A percentile compares a stretch with the other conserved stretches of the same genome.
These are phyloP conservation scores for Macrophomina pseudophaseolina DNA, from an alignment of 2,329 filamentous ascomycete genomes.

Conservation along the genomic window DNA sequence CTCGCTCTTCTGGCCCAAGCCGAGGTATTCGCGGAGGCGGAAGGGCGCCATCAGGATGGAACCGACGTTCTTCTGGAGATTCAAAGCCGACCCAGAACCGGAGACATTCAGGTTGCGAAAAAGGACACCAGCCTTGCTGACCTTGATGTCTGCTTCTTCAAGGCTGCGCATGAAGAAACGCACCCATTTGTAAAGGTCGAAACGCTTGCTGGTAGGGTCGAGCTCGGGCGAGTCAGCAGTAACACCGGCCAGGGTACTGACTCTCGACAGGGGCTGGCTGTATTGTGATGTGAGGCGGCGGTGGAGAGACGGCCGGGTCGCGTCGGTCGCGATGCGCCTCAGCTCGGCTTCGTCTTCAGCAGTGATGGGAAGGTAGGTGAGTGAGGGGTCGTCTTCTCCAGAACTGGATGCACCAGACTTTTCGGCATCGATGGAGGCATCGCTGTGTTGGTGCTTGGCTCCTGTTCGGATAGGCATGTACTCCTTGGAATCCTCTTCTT, in stretches of 20 bases:
- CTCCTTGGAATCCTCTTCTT: neutral
- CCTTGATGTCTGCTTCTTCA: constrained; percentile 61
- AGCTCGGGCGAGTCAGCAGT: constrained; percentile 50
- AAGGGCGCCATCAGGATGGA: constrained; percentile 65
- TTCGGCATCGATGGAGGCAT: constrained; percentile 1
- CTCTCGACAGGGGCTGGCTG: neutral
- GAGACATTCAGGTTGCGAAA: constrained; percentile 70
- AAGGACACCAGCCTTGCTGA: constrained; percentile 63
- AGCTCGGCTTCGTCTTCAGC: constrained; percentile 26
- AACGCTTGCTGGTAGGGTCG: constrained; percentile 58
- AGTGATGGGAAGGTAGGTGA: constrained; percentile 1
- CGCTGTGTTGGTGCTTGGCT: neutral
- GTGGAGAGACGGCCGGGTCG: neutral
- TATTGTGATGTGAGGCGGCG: neutral
- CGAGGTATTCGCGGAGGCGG: constrained; percentile 61
- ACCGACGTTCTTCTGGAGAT: constrained; percentile 70
- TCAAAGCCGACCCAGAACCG: constrained; percentile 69
- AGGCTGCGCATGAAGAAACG: constrained; percentile 56
- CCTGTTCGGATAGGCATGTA: constrained; percentile 19
- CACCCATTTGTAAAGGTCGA: constrained; percentile 60
- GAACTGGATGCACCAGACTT: constrained; percentile 3
- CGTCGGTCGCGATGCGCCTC: constrained; percentile 1
- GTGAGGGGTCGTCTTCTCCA: constrained; percentile 7
- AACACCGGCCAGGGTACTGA: constrained; percentile 35
- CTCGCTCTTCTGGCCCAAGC: constrained; percentile 47